Base-by-base conservation (phyloP, 306 rosid species). In the Rosa rugosa region DNA sequence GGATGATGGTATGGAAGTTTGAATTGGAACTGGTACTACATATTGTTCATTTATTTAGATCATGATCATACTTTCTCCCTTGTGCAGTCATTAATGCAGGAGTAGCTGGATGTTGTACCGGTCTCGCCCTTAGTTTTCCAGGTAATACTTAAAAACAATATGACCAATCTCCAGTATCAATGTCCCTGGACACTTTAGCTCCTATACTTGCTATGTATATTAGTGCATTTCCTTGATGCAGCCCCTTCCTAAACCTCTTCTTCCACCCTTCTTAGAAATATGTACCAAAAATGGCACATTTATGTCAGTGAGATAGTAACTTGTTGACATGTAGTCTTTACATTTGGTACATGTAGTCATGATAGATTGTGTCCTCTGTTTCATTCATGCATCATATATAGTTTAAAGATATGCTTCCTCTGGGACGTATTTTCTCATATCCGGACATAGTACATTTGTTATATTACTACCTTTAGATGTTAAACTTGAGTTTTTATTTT, bases 91-190 rank as follows among this genome's bases (percentile, higher is more conserved):
- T 95, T 78, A 92, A 95, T 78, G 96, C 98, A 0, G 99, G 99
- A 75, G 96, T 95, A 69, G 99, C 99, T 75, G 99, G 99, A 76
- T 95, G 99, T 85, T 95, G 99, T 85, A 95, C 99, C 65, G 99
- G 99, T 63, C 91, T 95, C 67, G 98, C 96, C 83, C 92, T 95
- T 76, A 95, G 99, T 83, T 92, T 92, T 80, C 98, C 99, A 36
- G 98, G 99, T 95, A 89, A 13, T 12, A 49, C 45, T 17, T 27
- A 8, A 17, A 42, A 40, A 59, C 72, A 69, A 41, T 40, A n/a
- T 41, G 14, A 38, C 13, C 23, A 38, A 40, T 17, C 45, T 36
- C 25, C 25, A 42, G 1, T 42, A 16, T 66, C 25, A 64, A 14
- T 64, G 69, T 34, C 18, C 18, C 69, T 7, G 44, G 41, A 64